Base-by-base conservation (phyloP, 441 rosid species). In the Eugenia klotzschiana region DNA sequence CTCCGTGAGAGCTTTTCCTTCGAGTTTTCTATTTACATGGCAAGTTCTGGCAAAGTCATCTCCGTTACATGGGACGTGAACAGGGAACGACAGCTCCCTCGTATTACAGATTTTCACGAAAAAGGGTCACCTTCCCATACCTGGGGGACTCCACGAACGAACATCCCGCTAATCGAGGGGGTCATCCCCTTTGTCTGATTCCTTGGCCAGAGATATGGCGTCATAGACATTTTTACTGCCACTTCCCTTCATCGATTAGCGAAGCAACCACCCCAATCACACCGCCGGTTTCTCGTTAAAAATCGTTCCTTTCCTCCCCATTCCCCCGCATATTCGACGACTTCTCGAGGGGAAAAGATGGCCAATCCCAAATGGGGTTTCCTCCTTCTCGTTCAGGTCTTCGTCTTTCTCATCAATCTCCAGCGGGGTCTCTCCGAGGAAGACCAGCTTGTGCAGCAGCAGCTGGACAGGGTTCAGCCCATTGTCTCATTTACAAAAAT, bases 381-480 rank as follows among this genome's bases (percentile, higher is more conserved):
- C 79, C 81, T 84, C 27, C 33, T 89, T 80, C 55, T 83, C 54
- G 80, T 82, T 49, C 74, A 88, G 20, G 25, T 82, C 26, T 1
- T 79, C 57, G 53, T 86, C 53, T 25, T 88, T 23, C 41, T 86
- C 54, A 49, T 89, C 79, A 82, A 57, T 87, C 73, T 86, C 82
- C 83, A 83, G 83, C 82, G 90, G 90, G 88, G 88, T 60, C 79
- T 27, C 72, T 55, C 79, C 12, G 43, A 54, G 5, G 79, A 81
- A 79, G 89, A 91, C 83, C 87, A 90, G 43, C 69, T 80, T 82
- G 80, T 79, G 64, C 92, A 90, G 86, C 96, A 92, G 86, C 60
- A 89, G 73, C 88, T 91, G 53, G 98, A 96, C 89, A 90, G 86
- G 87, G 93, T 96, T n/a, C n/a, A n/a, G n/a, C 40, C 20, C 72